Evolutionary conservation across 192 early-diverging fungal genomes (phyloP).

Genomic region (Gaertneriomyces semiglobifer): DNA sequence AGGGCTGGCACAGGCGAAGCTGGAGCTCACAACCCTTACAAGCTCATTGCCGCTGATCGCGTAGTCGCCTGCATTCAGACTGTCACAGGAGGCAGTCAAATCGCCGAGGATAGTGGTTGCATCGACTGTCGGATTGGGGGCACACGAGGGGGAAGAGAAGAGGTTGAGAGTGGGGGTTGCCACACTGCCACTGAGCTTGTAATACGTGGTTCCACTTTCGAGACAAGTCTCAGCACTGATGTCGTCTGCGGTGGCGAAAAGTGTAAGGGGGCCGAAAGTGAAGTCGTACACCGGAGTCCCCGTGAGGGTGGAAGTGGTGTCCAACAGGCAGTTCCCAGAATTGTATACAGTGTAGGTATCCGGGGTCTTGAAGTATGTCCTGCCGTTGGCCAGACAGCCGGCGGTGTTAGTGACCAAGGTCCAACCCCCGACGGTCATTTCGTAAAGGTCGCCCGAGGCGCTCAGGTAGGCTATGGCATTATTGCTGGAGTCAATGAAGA

Average conservation of each 20-base stretch:
- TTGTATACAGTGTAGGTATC: conserved; percentile 3
- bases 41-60: neutral
- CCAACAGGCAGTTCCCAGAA: neutral
- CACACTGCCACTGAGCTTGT: conserved; percentile 1
- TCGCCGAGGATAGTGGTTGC: neutral
- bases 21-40: conserved; percentile 1
- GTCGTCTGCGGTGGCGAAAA: conserved; percentile 3
- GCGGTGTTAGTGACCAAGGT: conserved; percentile 9
- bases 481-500: neutral
- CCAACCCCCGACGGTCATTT: neutral
- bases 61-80: conserved; percentile 11
- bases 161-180: neutral
- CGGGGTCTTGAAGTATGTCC: neutral
- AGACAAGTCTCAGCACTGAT: conserved; percentile 1
- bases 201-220: neutral
- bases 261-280: neutral
- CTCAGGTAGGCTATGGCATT: conserved; percentile 2
- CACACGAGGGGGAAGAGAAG: conserved; percentile 6
- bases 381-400: conserved; percentile 11
- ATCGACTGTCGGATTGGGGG: conserved; percentile 8
- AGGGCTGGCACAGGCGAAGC: neutral
- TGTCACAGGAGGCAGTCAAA: conserved; percentile 1
- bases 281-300: conserved; percentile 2
- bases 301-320: neutral
- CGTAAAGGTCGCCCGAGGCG: neutral